Evolutionary conservation across 495 filamentous ascomycete species (phyloP).

Genomic region (Xylaria scruposa): DNA sequence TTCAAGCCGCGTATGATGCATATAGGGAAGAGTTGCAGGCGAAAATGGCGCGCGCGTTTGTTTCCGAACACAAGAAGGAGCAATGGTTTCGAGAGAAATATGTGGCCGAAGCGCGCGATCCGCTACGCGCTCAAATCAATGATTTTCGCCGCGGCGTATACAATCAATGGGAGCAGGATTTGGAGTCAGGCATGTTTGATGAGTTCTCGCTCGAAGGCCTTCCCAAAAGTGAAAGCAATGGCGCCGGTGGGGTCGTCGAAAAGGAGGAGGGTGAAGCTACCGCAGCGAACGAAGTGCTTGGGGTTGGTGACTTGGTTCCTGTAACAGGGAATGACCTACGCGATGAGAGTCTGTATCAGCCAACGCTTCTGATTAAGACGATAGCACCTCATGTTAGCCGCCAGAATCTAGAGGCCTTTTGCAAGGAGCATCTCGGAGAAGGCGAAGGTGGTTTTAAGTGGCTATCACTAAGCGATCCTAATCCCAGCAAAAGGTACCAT

Average conservation of each 20-base stretch:
- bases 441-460: slow-evolving; percentile 87
- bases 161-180: slow-evolving; percentile 81
- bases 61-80: slow-evolving; percentile 86
- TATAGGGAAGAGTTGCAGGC: slow-evolving; percentile 95
- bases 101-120: slow-evolving; percentile 76
- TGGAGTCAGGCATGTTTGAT: slow-evolving; percentile 84
- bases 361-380: slow-evolving; percentile 95
- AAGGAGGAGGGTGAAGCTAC: slow-evolving; percentile 94
- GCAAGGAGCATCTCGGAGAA: slow-evolving; percentile 88
- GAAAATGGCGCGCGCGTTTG: slow-evolving; percentile 87
- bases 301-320: slow-evolving; percentile 87
- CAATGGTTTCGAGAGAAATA: slow-evolving; percentile 99
- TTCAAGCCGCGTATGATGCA: slow-evolving; percentile 88
- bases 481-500: slow-evolving; percentile 94
- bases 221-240: slow-evolving; percentile 91
- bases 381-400: slow-evolving; percentile 95
- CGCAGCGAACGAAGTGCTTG: slow-evolving; percentile 87
- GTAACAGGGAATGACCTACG: slow-evolving; percentile 78
- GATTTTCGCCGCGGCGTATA: slow-evolving; percentile 78
- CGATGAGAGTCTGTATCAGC: slow-evolving; percentile 82
- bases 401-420: slow-evolving; percentile 89
- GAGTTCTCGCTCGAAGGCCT: slow-evolving; percentile 95
- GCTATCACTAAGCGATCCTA: slow-evolving; percentile 93
- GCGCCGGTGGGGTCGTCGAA: slow-evolving; percentile 83
- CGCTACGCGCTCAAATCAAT: slow-evolving; percentile 70